Conservation (phyloP, 768 basidiomycete genomes). For the Scleroderma bovista region DNA sequence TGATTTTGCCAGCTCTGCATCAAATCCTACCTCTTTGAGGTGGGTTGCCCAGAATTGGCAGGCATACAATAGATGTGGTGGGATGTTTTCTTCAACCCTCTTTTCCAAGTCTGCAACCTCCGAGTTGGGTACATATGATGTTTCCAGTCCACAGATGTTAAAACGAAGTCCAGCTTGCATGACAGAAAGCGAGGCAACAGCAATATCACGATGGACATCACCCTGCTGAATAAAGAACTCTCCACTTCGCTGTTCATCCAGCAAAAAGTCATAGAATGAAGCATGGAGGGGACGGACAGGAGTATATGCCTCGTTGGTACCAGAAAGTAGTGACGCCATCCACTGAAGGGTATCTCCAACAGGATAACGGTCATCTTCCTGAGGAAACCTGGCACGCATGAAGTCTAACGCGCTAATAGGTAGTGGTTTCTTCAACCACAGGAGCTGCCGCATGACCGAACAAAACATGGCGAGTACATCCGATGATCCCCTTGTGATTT, state of each 20-base stretch:
- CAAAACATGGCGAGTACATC: neutral
- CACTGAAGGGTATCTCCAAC: neutral
- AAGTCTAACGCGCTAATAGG: neutral
- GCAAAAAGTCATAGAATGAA: constrained; percentile 26
- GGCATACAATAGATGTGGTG: constrained; percentile 4
- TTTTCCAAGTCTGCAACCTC: constrained; percentile 11
- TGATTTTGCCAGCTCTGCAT: neutral
- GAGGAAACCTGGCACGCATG: neutral
- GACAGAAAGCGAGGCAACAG: constrained; percentile 16
- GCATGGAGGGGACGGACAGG: constrained; percentile 19
- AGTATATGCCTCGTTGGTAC: neutral
- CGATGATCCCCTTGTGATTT: too few relatives aligned
- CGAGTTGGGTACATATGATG: constrained; percentile 25
- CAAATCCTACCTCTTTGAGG: neutral
- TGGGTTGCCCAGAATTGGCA: constrained; percentile 10
- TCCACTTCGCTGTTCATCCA: constrained; percentile 4
- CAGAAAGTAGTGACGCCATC: constrained; percentile 7
- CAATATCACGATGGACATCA: constrained; percentile 12
- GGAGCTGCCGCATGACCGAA: neutral
- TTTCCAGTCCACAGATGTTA: constrained; percentile 30
- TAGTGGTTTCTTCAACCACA: constrained; percentile 1
- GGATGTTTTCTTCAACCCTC: constrained; percentile 1
- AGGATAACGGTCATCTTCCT: neutral
- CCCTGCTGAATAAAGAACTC: constrained; percentile 11
- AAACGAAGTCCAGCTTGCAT: constrained; percentile 29